A percentile compares a stretch with the other conserved stretches of the same genome.
These are phyloP conservation scores for Barnettozyma hawaiiensis DNA, from an alignment of 1,139 yeast genomes.

Conservation along the genomic window DNA sequence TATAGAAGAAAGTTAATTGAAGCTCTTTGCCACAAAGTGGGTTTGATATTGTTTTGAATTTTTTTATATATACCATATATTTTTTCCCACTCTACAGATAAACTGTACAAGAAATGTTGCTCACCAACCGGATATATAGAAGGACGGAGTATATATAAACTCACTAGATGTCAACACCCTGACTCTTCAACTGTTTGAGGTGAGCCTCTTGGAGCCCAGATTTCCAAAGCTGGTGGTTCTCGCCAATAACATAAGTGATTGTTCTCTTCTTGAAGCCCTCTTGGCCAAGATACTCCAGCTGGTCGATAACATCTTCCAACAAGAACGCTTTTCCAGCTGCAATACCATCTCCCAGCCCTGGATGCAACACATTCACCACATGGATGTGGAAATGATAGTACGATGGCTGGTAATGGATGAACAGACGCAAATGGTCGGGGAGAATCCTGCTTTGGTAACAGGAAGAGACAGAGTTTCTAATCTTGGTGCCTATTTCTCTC, in stretches of 20 bases:
- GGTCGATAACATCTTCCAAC: constrained; percentile 77
- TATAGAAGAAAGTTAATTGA: no score
- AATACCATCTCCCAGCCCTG: constrained; percentile 69
- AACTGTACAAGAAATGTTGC: no score
- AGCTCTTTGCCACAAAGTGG: no score
- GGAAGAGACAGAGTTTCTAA: constrained; percentile 43
- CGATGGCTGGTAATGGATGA: constrained; percentile 91
- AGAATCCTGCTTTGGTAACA: constrained; percentile 36
- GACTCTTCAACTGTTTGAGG: constrained; percentile 4
- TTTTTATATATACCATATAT: no score
- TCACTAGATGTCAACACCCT: constrained; percentile 1
- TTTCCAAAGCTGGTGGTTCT: constrained; percentile 72
- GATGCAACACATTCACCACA: constrained; percentile 69
- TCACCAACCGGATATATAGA: not conserved
- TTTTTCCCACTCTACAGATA: no score
- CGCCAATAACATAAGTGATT: constrained; percentile 60
- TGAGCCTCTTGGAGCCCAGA: constrained; percentile 27
- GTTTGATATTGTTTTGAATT: no score
- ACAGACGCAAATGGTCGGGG: constrained; percentile 57
- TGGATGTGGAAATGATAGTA: constrained; percentile 94
- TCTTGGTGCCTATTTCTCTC: constrained; percentile 37
- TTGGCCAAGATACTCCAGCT: constrained; percentile 47
- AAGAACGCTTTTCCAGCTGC: constrained; percentile 77
- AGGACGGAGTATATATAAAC: not conserved
- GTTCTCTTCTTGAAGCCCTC: constrained; percentile 45